Evolutionary conservation across 805 yeast species (phyloP), one percentile per base, ranked within the genome.

Genomic region (Candida dajiaensis): DNA sequence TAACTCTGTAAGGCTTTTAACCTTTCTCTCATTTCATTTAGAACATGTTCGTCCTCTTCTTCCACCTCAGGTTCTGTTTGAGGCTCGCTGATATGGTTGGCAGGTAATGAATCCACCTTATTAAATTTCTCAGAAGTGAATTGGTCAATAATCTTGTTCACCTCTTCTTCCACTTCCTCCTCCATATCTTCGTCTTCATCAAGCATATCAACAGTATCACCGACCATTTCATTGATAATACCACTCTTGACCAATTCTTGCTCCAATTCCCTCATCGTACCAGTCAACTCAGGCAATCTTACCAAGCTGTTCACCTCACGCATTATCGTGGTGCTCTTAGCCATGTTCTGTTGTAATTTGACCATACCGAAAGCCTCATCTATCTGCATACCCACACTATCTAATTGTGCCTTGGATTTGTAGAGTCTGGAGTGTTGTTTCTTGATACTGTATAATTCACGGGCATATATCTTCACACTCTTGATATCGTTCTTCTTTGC

Each of bases 151-250:
- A 88, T 78, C 62, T 79, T 77, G 49, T 84, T 79, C 19, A 88
- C 82, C 56, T 76, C 80, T 19, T 75, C 78, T 38, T 73, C 78
- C 26, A 78, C 80, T 51, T 80, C 85, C 18, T 81, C 83, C 46
- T 85, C 92, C 38, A 72, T 83, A 49, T 80, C 86, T 18, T 77
- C 84, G 41, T 76, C 83, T 26, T 82, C 88, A 19, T 76, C 82
- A 48, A 78, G 67, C 42, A 72, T 66, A 50, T 90, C 98, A 49
- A 92, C 72, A 51, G 87, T 81, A 61, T 94, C 99, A 47, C 86
- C 89, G 62, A 90, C 83, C 98, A 94, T 94, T 62, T 94, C 99
- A 54, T 87, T 88, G 45, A 94, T 89, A 40, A 94, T 77, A 0
- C 94, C 94, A 12, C 86, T 78, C 64, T 83, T 85, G 79, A 86